Evolutionary conservation across 441 rosid genomes (phyloP).

Genomic region (Codiaeum variegatum): DNA sequence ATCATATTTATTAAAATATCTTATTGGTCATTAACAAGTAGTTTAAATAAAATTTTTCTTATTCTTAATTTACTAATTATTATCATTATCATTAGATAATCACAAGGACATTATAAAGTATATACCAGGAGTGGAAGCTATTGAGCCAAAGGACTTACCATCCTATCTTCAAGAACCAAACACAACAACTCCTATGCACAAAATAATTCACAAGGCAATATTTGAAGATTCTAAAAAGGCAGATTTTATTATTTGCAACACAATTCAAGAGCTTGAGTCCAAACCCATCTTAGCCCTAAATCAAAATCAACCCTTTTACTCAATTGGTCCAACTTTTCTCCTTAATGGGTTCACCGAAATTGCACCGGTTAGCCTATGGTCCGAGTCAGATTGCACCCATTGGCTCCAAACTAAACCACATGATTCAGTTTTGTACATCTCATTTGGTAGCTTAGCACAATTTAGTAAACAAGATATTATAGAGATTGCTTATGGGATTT

Average conservation of each 20-base stretch:
- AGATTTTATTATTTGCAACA: conserved; percentile 54
- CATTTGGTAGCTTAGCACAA: conserved; percentile 57
- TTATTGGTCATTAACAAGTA: too few relatives aligned
- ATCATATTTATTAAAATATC: too few relatives aligned
- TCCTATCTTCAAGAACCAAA: conserved; percentile 52
- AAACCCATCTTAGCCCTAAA: conserved; percentile 32
- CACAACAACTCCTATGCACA: conserved; percentile 33
- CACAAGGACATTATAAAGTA: conserved; percentile 45
- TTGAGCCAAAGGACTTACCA: conserved; percentile 48
- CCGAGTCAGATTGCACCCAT: conserved; percentile 54
- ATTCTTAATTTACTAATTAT: too few relatives aligned
- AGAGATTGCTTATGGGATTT: conserved; percentile 52
- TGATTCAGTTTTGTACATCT: conserved; percentile 50
- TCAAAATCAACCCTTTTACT: conserved; percentile 27
- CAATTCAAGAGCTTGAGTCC: conserved; percentile 48
- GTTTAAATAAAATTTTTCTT: too few relatives aligned
- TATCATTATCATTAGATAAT: conserved; percentile 27
- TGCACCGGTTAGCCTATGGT: conserved; percentile 52
- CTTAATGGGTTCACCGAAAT: conserved; percentile 32
- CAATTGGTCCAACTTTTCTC: conserved; percentile 56
- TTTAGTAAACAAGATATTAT: conserved; percentile 29
- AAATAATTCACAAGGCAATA: conserved; percentile 35
- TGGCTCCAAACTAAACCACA: conserved; percentile 51
- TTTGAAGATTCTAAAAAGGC: conserved; percentile 45
- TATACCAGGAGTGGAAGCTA: conserved; percentile 50